Evolutionary conservation across 768 basidiomycete species (phyloP).

Genomic region (Mrakia gelida): DNA sequence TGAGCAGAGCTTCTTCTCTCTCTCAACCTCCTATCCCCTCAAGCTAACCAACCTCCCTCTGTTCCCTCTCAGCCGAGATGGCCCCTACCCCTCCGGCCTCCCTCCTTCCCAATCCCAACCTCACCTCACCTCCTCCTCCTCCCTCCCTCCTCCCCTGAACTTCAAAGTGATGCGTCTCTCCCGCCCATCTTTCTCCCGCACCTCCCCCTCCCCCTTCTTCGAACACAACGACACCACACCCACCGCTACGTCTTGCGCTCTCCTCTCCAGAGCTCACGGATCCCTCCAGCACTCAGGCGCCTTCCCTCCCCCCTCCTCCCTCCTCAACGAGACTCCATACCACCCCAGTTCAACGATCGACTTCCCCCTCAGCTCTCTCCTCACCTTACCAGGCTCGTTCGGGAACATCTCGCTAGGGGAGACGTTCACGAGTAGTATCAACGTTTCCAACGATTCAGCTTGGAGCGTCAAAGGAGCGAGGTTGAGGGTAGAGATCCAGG

Average conservation of each 20-base stretch:
- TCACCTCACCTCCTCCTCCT: neutral
- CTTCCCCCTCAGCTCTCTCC: slow-evolving; percentile 69
- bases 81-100: neutral
- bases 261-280: neutral
- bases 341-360: slow-evolving; percentile 60
- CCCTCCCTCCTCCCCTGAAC: neutral
- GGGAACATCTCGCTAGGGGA: slow-evolving; percentile 85
- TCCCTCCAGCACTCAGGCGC: slow-evolving; percentile 1
- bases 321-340: neutral
- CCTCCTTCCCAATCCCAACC: slow-evolving; percentile 3
- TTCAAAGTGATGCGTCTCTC: slow-evolving; percentile 32
- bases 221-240: neutral
- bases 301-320: neutral
- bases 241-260: neutral
- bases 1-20: neutral
- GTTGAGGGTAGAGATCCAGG: slow-evolving; percentile 81
- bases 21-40: neutral
- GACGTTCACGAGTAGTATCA: slow-evolving; percentile 75
- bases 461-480: slow-evolving; percentile 59
- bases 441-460: slow-evolving; percentile 65
- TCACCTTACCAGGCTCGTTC: slow-evolving; percentile 76
- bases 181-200: slow-evolving; percentile 17
- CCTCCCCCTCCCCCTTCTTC: slow-evolving; percentile 12
- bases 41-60: neutral
- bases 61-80: neutral